phyloP scores from a whole-genome alignment of 352 stramenopile species.

The Phytophthora syringae region DNA sequence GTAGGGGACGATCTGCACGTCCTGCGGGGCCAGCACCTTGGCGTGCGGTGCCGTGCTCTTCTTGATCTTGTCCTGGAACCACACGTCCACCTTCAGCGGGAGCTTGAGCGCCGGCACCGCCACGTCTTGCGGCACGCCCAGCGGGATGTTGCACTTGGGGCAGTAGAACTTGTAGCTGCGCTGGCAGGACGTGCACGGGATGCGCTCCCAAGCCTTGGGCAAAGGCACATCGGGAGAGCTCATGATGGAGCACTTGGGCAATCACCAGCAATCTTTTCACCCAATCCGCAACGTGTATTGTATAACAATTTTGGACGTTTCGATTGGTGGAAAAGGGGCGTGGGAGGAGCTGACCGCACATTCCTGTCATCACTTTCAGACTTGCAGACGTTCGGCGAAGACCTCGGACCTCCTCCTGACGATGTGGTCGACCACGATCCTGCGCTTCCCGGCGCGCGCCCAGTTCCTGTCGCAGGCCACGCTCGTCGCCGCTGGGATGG shows the following conservation, averaged over 20 bases:
- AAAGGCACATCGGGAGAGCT: background rate
- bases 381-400: background rate
- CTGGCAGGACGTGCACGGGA: constrained; percentile 65
- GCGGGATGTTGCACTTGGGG: constrained; percentile 65
- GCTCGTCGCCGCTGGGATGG: constrained; percentile 48
- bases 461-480: constrained; percentile 39
- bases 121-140: constrained; percentile 62
- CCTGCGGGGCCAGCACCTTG: constrained; percentile 74
- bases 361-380: background rate
- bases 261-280: constrained; percentile 1
- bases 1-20: constrained; percentile 77
- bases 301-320: background rate
- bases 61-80: constrained; percentile 90
- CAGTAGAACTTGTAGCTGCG: constrained; percentile 91
- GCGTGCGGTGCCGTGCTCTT: constrained; percentile 90
- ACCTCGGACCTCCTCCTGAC: background rate
- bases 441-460: constrained; percentile 55
- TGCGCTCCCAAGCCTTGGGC: constrained; percentile 57
- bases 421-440: constrained; percentile 57
- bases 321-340: constrained; percentile 14
- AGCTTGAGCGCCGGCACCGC: constrained; percentile 62
- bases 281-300: background rate
- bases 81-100: constrained; percentile 83
- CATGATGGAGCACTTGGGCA: constrained; percentile 13
- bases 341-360: background rate